A percentile compares a stretch with the other conserved stretches of the same genome.
Conservation (phyloP, 306 rosid genomes). For the Carpinus fangiana region DNA sequence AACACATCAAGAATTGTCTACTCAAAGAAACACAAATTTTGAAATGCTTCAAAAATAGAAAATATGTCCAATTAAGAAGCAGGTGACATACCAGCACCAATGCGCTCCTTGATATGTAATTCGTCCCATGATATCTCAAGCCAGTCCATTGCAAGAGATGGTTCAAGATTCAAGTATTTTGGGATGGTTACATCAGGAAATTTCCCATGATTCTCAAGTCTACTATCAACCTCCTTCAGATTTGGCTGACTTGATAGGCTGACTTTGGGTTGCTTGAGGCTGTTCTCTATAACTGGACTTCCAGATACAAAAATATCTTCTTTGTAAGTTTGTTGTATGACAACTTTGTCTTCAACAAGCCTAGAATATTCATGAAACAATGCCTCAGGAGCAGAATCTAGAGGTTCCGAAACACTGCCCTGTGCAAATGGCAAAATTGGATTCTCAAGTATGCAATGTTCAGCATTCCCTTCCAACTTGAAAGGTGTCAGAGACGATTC, state of each 20-base stretch:
- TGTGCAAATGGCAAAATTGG: slow-evolving; percentile 44
- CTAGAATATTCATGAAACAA: slow-evolving; percentile 39
- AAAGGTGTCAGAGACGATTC: slow-evolving; percentile 39
- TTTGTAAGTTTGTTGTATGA: slow-evolving; percentile 40
- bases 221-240: slow-evolving; percentile 38
- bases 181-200: slow-evolving; percentile 50
- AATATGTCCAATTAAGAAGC: slow-evolving; percentile 10
- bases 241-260: slow-evolving; percentile 44
- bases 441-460: slow-evolving; percentile 42
- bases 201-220: slow-evolving; percentile 41
- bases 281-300: slow-evolving; percentile 39
- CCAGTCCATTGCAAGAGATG: slow-evolving; percentile 99
- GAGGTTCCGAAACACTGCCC: slow-evolving; percentile 45
- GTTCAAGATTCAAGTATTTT: slow-evolving; percentile 75
- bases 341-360: slow-evolving; percentile 33
- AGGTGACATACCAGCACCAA: slow-evolving; percentile 84
- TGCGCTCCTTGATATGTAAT: slow-evolving; percentile 74
- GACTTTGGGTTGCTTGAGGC: slow-evolving; percentile 37
- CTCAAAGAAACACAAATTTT: slow-evolving; percentile 3
- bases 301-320: slow-evolving; percentile 41
- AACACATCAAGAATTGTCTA: slow-evolving; percentile 16
- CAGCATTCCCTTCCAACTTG: slow-evolving; percentile 44
- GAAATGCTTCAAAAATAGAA: not conserved
- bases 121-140: slow-evolving; percentile 98
- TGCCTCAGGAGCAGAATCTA: slow-evolving; percentile 32